phyloP scores from a whole-genome alignment of 1,284 basidiomycete genomes.

The Erythrobasidium hasegawianum region DNA sequence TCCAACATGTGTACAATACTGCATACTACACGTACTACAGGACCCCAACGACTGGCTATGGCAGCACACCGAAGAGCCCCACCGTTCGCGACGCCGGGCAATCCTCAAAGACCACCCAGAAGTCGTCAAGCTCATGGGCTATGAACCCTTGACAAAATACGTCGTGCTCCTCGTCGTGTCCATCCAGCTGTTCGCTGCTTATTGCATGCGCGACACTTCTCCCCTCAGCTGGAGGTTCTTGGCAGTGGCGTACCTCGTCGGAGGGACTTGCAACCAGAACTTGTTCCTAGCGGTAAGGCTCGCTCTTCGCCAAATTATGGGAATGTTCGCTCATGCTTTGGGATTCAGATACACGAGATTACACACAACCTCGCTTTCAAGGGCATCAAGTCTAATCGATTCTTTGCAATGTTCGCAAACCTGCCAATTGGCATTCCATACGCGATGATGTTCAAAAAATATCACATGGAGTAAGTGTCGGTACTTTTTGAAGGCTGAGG shows the following conservation, averaged over 20 bases:
- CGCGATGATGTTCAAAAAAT: conserved; percentile 82
- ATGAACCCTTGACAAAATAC: conserved; percentile 85
- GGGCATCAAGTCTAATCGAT: conserved; percentile 75
- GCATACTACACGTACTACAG: conserved; percentile 19
- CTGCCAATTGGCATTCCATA: conserved; percentile 91
- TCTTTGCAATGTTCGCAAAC: conserved; percentile 85
- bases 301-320: conserved; percentile 98
- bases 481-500: not conserved
- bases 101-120: conserved; percentile 94
- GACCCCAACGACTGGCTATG: conserved; percentile 59
- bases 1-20: no score
- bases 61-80: conserved; percentile 96
- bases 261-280: conserved; percentile 95
- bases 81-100: conserved; percentile 75
- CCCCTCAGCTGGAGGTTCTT: conserved; percentile 71
- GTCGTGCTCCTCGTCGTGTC: conserved; percentile 73
- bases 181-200: conserved; percentile 68
- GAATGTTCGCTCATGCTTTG: no score
- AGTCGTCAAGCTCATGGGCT: conserved; percentile 91
- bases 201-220: conserved; percentile 62
- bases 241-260: conserved; percentile 74
- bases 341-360: conserved; percentile 81
- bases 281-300: conserved; percentile 79
- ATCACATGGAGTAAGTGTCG: conserved; percentile 40
- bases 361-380: conserved; percentile 95